Percentiles rank a stretch among this genome's conserved stretches.
phyloP scores from a whole-genome alignment of 2,329 filamentous ascomycete species.

The Microcyclosporella mali region DNA sequence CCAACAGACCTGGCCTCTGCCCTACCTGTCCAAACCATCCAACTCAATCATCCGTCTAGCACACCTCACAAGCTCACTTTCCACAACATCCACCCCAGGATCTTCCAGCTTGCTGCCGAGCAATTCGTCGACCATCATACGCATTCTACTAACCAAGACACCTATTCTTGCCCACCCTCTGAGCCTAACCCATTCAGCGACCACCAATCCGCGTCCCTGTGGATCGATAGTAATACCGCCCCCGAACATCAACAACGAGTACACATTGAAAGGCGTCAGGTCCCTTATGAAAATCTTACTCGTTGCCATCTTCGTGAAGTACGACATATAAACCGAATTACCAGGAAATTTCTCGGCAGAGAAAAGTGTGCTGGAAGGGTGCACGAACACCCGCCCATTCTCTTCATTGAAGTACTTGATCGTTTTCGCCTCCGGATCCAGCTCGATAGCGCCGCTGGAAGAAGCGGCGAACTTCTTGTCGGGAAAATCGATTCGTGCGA shows the following conservation, averaged over 20 bases:
- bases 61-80: constrained; percentile 64
- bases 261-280: constrained; percentile 87
- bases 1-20: too few relatives aligned
- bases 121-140: constrained; percentile 79
- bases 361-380: constrained; percentile 83
- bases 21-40: constrained; percentile 58
- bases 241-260: constrained; percentile 79
- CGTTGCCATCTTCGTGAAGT: constrained; percentile 87
- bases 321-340: constrained; percentile 72
- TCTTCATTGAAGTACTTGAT: constrained; percentile 89
- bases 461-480: constrained; percentile 92
- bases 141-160: constrained; percentile 74
- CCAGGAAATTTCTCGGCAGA: constrained; percentile 71
- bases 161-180: constrained; percentile 93
- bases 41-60: constrained; percentile 80
- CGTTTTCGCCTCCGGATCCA: constrained; percentile 84
- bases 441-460: constrained; percentile 79
- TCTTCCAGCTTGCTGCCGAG: constrained; percentile 76
- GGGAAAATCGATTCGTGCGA: constrained; percentile 85
- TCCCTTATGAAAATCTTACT: constrained; percentile 89
- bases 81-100: constrained; percentile 44
- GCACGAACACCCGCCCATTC: constrained; percentile 83
- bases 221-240: constrained; percentile 83
- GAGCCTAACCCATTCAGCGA: constrained; percentile 84
- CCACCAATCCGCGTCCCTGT: constrained; percentile 73